phyloP scores from a whole-genome alignment of 805 yeast genomes.

The Kluyveromyces dobzhanskii region DNA sequence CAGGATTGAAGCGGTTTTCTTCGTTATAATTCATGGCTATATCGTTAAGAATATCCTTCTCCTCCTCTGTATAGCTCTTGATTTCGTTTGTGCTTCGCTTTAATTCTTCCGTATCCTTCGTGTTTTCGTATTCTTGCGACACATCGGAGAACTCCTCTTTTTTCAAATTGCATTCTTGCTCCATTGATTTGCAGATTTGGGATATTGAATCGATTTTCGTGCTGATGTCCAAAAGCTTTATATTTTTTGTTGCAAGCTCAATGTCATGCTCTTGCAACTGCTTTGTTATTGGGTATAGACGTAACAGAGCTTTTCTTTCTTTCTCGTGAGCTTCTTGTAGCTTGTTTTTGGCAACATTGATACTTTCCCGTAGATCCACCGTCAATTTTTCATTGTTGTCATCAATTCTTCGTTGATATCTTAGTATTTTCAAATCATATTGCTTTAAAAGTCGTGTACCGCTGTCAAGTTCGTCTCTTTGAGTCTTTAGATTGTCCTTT shows the following conservation, averaged over 20 bases:
- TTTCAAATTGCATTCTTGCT: background rate
- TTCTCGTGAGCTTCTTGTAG: conserved; percentile 1
- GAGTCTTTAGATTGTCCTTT: background rate
- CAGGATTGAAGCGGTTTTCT: conserved; percentile 32
- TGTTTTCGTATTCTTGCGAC: conserved; percentile 1
- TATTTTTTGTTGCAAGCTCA: background rate
- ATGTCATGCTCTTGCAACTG: background rate
- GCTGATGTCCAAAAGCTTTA: conserved; percentile 6
- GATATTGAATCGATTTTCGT: conserved; percentile 14
- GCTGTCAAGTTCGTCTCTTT: background rate
- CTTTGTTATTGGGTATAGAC: background rate
- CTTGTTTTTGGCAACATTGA: background rate
- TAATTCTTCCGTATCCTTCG: conserved; percentile 20
- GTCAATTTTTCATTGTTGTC: conserved; percentile 7
- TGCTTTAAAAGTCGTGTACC: conserved; percentile 5
- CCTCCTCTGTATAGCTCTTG: conserved; percentile 31
- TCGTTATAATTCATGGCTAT: conserved; percentile 34
- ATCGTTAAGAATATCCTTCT: conserved; percentile 31
- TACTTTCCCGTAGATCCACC: conserved; percentile 3
- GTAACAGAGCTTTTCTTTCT: background rate
- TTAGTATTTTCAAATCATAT: background rate
- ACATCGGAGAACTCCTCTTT: background rate
- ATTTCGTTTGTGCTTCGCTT: conserved; percentile 24
- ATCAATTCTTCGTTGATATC: conserved; percentile 8
- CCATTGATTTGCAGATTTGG: conserved; percentile 1